phyloP scores from a whole-genome alignment of 2,329 filamentous ascomycete genomes.

The Rhytidhysteron rufulum region DNA sequence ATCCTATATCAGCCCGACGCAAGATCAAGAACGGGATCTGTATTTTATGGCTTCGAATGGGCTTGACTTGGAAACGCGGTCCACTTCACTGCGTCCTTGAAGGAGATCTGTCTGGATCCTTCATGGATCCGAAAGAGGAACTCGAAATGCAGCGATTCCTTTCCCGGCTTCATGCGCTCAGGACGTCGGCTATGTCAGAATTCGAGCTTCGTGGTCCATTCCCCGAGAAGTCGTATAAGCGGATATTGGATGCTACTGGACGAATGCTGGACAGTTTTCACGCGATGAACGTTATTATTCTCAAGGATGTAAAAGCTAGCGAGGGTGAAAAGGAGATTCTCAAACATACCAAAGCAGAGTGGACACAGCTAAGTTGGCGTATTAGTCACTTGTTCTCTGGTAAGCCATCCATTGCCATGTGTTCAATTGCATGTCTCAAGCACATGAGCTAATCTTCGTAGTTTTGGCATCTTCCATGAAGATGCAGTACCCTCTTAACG shows the following conservation, averaged over 20 bases:
- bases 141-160: conserved; percentile 77
- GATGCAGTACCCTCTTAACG: conserved; percentile 87
- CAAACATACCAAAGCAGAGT: conserved; percentile 72
- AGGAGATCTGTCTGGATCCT: conserved; percentile 48
- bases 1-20: conserved; percentile 84
- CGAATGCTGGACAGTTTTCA: conserved; percentile 91
- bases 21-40: conserved; percentile 89
- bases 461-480: conserved; percentile 92
- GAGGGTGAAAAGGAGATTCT: conserved; percentile 79
- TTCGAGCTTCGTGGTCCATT: conserved; percentile 89
- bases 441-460: too few species aligned
- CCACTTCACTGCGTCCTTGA: conserved; percentile 68
- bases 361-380: conserved; percentile 75
- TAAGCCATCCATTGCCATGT: conserved; percentile 31
- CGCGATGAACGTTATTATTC: conserved; percentile 89
- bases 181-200: conserved; percentile 71
- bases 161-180: conserved; percentile 69
- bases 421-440: too few species aligned
- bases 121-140: conserved; percentile 87
- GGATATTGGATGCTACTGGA: conserved; percentile 74
- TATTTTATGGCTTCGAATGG: conserved; percentile 90
- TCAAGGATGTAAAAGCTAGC: conserved; percentile 71
- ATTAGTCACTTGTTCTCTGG: conserved; percentile 80
- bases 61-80: conserved; percentile 92
- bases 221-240: conserved; percentile 66